Base-by-base conservation (phyloP, 345 rosid species). In the Populus simonii region DNA sequence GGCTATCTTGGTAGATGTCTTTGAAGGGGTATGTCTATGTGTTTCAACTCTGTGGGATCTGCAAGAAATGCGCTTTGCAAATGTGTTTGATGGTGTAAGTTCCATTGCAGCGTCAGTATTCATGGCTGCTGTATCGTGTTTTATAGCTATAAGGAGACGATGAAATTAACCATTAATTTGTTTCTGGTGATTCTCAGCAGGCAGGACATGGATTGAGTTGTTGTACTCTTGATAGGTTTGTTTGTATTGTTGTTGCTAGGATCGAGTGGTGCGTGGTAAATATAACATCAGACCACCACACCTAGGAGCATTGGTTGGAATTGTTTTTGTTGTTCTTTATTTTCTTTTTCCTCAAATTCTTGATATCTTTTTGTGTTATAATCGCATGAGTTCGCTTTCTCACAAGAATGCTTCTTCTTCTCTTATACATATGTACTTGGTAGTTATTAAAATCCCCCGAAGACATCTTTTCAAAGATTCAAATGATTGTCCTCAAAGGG, bases 21-120 rank as follows among this genome's bases (percentile, higher is more conserved):
- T 84, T 59, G 79, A 84, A 53, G 88, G 87, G 66, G n/a, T 85
- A 17, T 55, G 81, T 41, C 66, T 80, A 23, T 82, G 82, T 71
- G 85, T 86, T 75, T 80, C 86, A 29, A 90, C 93, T 17, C 78
- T 87, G 13, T 90, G 92, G 93, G 85, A 85, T 70, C 78, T 90
- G 66, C 93, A 87, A 77, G 94, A 90, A 57, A 74, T 86, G 82
- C 76, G 90, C 11, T 85, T 87, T 29, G 81, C 81, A 2, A 81
- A 79, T 51, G 71, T 89, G 75, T 84, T 87, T 27, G 82, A 89
- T 23, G 89, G 85, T 38, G 80, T 63, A 18, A 86, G 87, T 63
- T 88, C 76, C 20, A 49, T 85, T 53, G 71, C 87, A 2, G 6
- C 78, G 73, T 65, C 85, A 18, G 66, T 89, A 31, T 63, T 90